Base-by-base conservation (phyloP, 352 stramenopile genomes). In the Lagenidium sp. region DNA sequence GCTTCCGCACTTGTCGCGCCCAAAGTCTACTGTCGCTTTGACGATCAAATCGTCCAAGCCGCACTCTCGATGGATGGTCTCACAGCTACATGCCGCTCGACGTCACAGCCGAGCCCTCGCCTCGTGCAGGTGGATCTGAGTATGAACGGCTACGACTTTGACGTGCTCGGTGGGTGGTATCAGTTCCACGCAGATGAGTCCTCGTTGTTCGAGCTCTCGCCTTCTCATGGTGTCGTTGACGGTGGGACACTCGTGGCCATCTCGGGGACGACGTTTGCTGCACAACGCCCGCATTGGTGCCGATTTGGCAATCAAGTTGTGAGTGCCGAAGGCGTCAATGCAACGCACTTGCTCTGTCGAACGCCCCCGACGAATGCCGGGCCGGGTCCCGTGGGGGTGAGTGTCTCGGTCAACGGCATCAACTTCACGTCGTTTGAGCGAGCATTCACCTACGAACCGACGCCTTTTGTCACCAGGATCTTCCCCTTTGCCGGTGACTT, bases 401-500 rank as follows among this genome's bases (percentile, higher is more conserved):
- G 55, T 13, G 44, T 89, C 16, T 81, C 68, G 5, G 67, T 65
- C 23, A 88, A 89, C 43, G 62, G 30, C 1, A 22, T 80, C 13
- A 65, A 82, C 29, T 85, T 68, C 50, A 65, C 68, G 5, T 38
- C 43, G 3, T 73, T 65, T 24, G 74, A 76, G 12, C 41, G 80
- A 13, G 66, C 65, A 4, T 92, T 81, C 36, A 41, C 41, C 3
- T 93, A 90, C 30, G 56, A 71, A 6, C 24, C 51, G 0, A 53
- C 64, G 20, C 41, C 81, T 13, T 82, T 61, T 41, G 60, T 92
- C 11, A 75, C 53, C 0, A 60, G 53, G 0, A 68, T 93, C 32
- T 68, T 71, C 24, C 82, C 80, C 11, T 53, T 61, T 5, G 82
- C 67, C 38, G 82, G 82, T 4, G 65, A 85, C 37, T 58, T 86